Conservation (phyloP, 441 rosid species). For the Populus trichocarpa region DNA sequence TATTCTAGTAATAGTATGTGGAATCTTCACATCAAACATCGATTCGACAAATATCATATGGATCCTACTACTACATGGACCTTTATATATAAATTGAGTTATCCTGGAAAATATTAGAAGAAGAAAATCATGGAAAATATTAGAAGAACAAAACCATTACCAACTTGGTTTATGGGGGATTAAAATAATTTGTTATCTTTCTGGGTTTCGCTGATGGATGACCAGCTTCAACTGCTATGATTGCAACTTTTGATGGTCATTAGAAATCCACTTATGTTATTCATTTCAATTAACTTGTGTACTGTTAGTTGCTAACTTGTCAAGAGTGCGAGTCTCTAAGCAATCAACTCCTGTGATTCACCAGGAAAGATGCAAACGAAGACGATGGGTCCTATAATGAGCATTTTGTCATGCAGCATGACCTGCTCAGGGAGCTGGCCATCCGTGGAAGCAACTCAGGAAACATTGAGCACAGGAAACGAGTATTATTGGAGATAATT, state of each 20-base stretch:
- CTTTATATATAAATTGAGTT: not conserved
- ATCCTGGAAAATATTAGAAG: not conserved
- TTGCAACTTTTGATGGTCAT: not conserved
- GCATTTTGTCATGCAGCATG: conserved; percentile 55
- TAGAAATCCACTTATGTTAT: not conserved
- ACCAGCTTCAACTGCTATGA: not conserved
- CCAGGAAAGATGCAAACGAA: conserved; percentile 43
- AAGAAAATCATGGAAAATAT: no score
- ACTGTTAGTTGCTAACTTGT: not conserved
- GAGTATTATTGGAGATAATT: conserved; percentile 39
- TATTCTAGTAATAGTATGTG: not conserved
- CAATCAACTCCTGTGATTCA: not conserved
- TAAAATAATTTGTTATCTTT: not conserved
- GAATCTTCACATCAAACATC: not conserved
- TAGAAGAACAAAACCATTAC: not conserved
- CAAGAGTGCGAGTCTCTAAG: no score
- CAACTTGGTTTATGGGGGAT: not conserved
- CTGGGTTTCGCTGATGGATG: not conserved
- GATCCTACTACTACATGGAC: not conserved
- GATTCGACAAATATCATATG: not conserved
- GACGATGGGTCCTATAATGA: conserved; percentile 41
- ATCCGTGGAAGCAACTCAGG: conserved; percentile 27
- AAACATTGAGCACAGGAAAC: conserved; percentile 26
- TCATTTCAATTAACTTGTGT: not conserved
- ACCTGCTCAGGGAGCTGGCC: conserved; percentile 63